These are phyloP conservation scores for Salicornia ramosissima DNA, from an alignment of 148 eudicot genomes.

Conservation along the genomic window DNA sequence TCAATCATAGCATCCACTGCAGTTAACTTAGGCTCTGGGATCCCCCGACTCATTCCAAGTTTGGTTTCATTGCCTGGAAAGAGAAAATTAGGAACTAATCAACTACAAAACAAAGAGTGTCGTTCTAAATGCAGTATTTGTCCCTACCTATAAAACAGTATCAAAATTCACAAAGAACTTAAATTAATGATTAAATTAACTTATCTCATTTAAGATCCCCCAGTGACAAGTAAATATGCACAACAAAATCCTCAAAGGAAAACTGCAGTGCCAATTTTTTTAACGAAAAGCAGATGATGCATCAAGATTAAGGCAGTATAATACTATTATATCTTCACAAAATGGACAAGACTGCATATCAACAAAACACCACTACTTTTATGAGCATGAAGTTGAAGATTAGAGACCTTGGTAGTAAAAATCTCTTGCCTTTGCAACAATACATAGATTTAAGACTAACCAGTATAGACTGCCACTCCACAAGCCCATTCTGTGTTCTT, in stretches of 20 bases:
- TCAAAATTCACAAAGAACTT: no score
- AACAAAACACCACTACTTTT: background rate
- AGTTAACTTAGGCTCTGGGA: conserved; percentile 94
- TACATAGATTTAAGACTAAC: conserved; percentile 32
- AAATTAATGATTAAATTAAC: no score
- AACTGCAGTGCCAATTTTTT: no score
- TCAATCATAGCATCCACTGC: conserved; percentile 99
- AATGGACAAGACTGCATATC: background rate
- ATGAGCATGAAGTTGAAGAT: background rate
- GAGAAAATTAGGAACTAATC: conserved; percentile 3
- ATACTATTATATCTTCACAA: background rate
- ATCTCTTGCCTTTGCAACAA: background rate
- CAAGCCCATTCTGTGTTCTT: conserved; percentile 99
- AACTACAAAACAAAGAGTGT: background rate
- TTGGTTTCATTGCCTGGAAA: conserved; percentile 89
- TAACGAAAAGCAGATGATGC: no score
- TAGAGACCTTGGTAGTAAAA: background rate
- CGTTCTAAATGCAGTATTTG: background rate
- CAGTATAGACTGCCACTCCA: conserved; percentile 96
- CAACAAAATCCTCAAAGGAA: no score
- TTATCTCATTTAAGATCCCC: no score
- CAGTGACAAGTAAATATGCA: no score
- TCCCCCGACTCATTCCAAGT: conserved; percentile 96
- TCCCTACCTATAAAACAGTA: no score
- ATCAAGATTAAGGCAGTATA: no score